These are phyloP conservation scores for Acanthamoeba sp. DNA, from an alignment of 208 protist species.

Conservation along the genomic window DNA sequence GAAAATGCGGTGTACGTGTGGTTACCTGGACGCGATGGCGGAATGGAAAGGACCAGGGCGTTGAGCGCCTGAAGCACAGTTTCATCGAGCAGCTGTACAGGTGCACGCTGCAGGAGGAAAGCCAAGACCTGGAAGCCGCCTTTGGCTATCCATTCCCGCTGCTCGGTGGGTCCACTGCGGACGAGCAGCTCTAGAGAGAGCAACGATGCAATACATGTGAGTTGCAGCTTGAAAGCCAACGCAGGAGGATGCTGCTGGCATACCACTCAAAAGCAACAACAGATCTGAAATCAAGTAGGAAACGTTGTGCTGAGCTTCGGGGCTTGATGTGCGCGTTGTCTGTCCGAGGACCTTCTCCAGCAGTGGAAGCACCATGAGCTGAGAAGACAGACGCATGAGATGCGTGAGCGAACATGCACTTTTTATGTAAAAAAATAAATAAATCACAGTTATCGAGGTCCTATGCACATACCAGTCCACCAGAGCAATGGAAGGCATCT, in stretches of 20 bases:
- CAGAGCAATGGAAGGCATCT: constrained; percentile 5
- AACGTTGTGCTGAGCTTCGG: constrained; percentile 4
- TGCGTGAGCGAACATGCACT: too few relatives aligned
- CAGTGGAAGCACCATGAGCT: constrained; percentile 51
- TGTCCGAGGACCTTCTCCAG: constrained; percentile 14
- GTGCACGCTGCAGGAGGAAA: constrained; percentile 20
- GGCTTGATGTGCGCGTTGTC: background rate
- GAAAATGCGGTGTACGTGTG: background rate
- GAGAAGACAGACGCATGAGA: background rate
- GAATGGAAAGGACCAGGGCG: constrained; percentile 27
- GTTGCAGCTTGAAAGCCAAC: too few relatives aligned
- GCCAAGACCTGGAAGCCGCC: constrained; percentile 48
- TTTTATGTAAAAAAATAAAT: too few relatives aligned
- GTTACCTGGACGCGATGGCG: background rate
- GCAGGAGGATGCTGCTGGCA: too few relatives aligned
- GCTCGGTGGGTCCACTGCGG: constrained; percentile 16
- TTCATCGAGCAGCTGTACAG: constrained; percentile 9
- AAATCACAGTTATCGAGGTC: too few relatives aligned
- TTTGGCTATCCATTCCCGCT: constrained; percentile 48
- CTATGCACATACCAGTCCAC: constrained; percentile 8
- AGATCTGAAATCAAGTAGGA: constrained; percentile 31
- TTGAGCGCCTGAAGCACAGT: constrained; percentile 60
- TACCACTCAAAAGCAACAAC: constrained; percentile 41
- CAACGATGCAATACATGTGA: too few relatives aligned
- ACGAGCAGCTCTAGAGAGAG: constrained; percentile 40